phyloP scores from a whole-genome alignment of 2,329 filamentous ascomycete genomes.

The Microsporum canis region DNA sequence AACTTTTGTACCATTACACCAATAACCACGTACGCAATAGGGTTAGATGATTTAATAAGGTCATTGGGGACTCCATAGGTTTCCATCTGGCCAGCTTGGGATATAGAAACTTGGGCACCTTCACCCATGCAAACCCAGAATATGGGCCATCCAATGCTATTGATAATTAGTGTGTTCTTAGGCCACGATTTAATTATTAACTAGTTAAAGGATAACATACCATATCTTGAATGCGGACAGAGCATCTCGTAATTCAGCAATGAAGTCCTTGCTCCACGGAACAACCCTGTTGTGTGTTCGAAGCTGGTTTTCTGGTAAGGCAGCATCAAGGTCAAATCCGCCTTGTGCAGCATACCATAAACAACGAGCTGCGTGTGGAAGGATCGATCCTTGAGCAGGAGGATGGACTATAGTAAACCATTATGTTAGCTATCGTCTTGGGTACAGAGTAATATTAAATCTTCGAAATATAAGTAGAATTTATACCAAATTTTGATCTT shows the following conservation, averaged over 20 bases:
- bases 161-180: neutral
- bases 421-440: neutral
- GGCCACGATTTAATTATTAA: neutral
- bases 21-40: slow-evolving; percentile 47
- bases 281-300: slow-evolving; percentile 48
- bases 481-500: neutral
- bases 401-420: neutral
- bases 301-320: slow-evolving; percentile 40
- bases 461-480: neutral
- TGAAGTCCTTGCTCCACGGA: slow-evolving; percentile 10
- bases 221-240: slow-evolving; percentile 11
- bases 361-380: slow-evolving; percentile 8
- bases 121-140: neutral
- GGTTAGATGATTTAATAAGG: slow-evolving; percentile 48
- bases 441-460: neutral
- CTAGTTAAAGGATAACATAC: slow-evolving; percentile 1
- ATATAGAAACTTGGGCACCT: slow-evolving; percentile 11
- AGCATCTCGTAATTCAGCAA: slow-evolving; percentile 10
- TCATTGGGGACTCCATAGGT: slow-evolving; percentile 47
- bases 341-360: slow-evolving; percentile 5
- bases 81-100: slow-evolving; percentile 47
- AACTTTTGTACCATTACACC: slow-evolving; percentile 38
- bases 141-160: neutral
- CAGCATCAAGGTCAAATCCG: slow-evolving; percentile 11
- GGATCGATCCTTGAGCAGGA: slow-evolving; percentile 9